Percentiles rank a stretch among this genome's conserved stretches.
phyloP scores from a whole-genome alignment of 2,329 filamentous ascomycete genomes.

The Phaeosphaeria sp. region DNA sequence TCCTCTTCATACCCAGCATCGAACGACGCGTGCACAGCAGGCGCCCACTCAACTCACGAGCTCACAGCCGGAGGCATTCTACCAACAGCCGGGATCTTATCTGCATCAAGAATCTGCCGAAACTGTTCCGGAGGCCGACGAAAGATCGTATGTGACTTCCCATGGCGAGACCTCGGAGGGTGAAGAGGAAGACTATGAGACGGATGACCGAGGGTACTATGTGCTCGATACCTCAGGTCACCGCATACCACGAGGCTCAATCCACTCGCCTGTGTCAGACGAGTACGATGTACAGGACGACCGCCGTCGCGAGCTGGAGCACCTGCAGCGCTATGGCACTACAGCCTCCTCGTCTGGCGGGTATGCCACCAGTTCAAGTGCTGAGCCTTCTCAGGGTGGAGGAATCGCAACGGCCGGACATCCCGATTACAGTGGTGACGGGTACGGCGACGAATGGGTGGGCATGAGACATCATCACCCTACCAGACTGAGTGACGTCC shows the following conservation, averaged over 20 bases:
- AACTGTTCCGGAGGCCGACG: slow-evolving; percentile 41
- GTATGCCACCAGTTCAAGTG: slow-evolving; percentile 36
- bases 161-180: slow-evolving; percentile 42
- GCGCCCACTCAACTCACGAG: slow-evolving; percentile 27
- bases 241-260: slow-evolving; percentile 42
- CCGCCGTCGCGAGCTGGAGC: slow-evolving; percentile 56
- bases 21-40: slow-evolving; percentile 28
- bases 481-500: slow-evolving; percentile 48
- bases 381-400: slow-evolving; percentile 24
- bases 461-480: slow-evolving; percentile 49
- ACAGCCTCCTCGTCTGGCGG: slow-evolving; percentile 35
- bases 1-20: slow-evolving; percentile 33
- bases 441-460: slow-evolving; percentile 47
- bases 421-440: slow-evolving; percentile 47
- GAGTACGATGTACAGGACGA: slow-evolving; percentile 63
- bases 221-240: slow-evolving; percentile 44
- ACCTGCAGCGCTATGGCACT: slow-evolving; percentile 54
- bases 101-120: slow-evolving; percentile 35
- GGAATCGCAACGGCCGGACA: slow-evolving; percentile 26
- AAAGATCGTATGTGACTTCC: slow-evolving; percentile 45
- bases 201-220: slow-evolving; percentile 46
- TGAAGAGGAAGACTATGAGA: slow-evolving; percentile 45
- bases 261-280: slow-evolving; percentile 50
- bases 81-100: slow-evolving; percentile 47
- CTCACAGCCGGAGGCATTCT: slow-evolving; percentile 46